phyloP scores from a whole-genome alignment of 2,329 filamentous ascomycete species.

The Fusarium armeniacum region DNA sequence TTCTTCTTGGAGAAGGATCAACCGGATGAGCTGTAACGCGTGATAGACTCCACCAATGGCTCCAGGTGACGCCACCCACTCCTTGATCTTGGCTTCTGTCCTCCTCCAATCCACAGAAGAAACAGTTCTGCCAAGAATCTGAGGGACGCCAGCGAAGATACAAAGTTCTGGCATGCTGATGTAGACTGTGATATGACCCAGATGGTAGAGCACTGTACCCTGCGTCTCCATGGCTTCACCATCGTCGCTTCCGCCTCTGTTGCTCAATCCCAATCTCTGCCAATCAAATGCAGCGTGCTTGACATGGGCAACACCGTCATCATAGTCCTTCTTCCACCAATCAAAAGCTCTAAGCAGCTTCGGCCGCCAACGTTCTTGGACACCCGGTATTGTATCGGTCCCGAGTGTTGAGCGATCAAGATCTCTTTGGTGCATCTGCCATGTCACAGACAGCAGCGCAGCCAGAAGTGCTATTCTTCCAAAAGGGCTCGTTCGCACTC shows the following conservation, averaged over 20 bases:
- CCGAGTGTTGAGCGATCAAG: constrained; percentile 48
- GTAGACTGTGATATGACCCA: constrained; percentile 50
- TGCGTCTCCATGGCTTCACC: constrained; percentile 49
- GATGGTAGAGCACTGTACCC: constrained; percentile 49
- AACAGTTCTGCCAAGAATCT: constrained; percentile 50
- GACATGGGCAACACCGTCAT: constrained; percentile 49
- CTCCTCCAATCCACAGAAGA: constrained; percentile 49
- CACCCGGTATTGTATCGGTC: constrained; percentile 46
- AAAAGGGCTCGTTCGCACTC: constrained; percentile 49
- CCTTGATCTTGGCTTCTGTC: constrained; percentile 50
- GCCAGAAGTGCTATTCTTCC: constrained; percentile 48
- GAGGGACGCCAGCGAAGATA: constrained; percentile 48
- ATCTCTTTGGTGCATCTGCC: constrained; percentile 51
- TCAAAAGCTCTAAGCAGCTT: constrained; percentile 49
- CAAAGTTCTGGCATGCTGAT: constrained; percentile 52
- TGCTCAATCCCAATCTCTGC: constrained; percentile 48
- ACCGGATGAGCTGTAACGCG: constrained; percentile 47
- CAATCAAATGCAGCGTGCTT: constrained; percentile 50
- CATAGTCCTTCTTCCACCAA: constrained; percentile 52
- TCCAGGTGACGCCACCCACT: constrained; percentile 49
- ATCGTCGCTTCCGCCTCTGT: constrained; percentile 48
- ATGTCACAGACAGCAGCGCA: constrained; percentile 48
- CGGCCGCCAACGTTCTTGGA: constrained; percentile 50
- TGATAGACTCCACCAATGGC: constrained; percentile 50
- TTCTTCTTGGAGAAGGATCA: constrained; percentile 47